Evolutionary conservation across 768 basidiomycete species (phyloP).

Genomic region (Agaricus subrufescens): DNA sequence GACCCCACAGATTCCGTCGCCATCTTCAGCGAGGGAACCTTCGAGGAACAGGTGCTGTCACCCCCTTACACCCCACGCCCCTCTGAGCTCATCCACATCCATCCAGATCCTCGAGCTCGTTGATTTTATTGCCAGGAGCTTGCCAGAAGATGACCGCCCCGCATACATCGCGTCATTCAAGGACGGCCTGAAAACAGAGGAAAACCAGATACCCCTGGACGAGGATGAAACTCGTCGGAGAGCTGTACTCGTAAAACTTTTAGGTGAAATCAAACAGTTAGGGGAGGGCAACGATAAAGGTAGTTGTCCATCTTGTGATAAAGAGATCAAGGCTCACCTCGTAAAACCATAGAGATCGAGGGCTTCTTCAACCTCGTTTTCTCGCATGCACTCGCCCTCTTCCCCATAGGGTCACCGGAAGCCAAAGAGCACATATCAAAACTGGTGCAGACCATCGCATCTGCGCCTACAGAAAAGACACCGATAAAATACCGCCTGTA

Average conservation of each 20-base stretch:
- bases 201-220: slow-evolving; percentile 47
- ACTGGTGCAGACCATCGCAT: slow-evolving; percentile 52
- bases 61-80: background rate
- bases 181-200: slow-evolving; percentile 47
- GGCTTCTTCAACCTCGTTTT: slow-evolving; percentile 85
- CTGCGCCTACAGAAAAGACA: slow-evolving; percentile 47
- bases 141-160: slow-evolving; percentile 64
- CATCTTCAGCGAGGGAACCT: slow-evolving; percentile 85
- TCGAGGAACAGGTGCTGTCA: slow-evolving; percentile 70
- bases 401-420: slow-evolving; percentile 50
- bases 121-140: slow-evolving; percentile 63
- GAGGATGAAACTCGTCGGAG: slow-evolving; percentile 51
- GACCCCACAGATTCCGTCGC: slow-evolving; percentile 64
- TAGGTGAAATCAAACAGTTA: slow-evolving; percentile 59
- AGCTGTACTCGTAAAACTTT: slow-evolving; percentile 52
- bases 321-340: slow-evolving; percentile 6
- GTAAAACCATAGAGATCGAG: slow-evolving; percentile 50
- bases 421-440: slow-evolving; percentile 43
- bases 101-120: slow-evolving; percentile 72
- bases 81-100: slow-evolving; percentile 13
- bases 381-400: slow-evolving; percentile 64
- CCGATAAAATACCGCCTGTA: slow-evolving; percentile 75
- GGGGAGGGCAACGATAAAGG: slow-evolving; percentile 81
- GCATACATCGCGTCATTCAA: slow-evolving; percentile 63
- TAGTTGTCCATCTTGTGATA: slow-evolving; percentile 18